Evolutionary conservation across 2,329 filamentous ascomycete species (phyloP).

Genomic region (Cercospora citrullina): DNA sequence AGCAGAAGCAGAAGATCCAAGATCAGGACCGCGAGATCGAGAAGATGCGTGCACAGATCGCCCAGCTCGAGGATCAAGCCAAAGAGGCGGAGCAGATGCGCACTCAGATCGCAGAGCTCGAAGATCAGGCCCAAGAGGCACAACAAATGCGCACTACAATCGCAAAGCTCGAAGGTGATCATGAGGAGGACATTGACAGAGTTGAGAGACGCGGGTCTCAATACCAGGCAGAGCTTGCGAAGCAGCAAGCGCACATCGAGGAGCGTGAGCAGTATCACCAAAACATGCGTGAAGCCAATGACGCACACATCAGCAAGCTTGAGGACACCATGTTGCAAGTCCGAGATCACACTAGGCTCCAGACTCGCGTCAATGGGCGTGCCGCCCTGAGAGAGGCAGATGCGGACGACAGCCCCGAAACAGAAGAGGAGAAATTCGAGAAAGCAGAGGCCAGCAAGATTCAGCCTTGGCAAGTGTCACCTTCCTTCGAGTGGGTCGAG

Average conservation of each 20-base stretch:
- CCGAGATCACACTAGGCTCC: neutral
- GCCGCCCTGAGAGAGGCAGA: neutral
- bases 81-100: neutral
- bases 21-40: neutral
- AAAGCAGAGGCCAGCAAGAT: neutral
- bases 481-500: neutral
- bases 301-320: neutral
- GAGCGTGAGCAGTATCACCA: neutral
- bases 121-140: neutral
- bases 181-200: neutral
- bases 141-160: neutral
- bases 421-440: neutral
- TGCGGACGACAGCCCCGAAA: neutral
- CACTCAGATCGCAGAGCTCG: neutral
- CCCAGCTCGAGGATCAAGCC: neutral
- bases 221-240: neutral
- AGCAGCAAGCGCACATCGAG: neutral
- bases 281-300: neutral
- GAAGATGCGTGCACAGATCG: neutral
- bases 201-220: neutral
- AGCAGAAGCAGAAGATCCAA: constrained; percentile 3
- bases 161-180: neutral
- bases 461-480: neutral
- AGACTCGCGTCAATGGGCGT: neutral
- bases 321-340: neutral